Base-by-base conservation (phyloP, 768 basidiomycete species). In the Imleria badia region DNA sequence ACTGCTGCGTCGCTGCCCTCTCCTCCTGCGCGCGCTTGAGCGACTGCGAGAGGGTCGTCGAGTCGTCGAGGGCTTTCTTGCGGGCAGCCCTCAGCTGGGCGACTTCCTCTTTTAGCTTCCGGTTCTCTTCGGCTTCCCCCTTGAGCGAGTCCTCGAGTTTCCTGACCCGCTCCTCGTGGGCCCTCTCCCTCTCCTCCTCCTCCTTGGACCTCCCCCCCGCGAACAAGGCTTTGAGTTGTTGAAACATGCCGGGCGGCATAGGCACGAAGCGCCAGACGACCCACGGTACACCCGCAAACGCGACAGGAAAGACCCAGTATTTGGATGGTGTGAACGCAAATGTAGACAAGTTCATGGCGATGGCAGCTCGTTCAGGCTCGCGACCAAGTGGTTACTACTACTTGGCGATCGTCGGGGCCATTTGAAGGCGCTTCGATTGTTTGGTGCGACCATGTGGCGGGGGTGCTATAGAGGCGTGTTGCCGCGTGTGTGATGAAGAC, bases 331-430 rank as follows among this genome's bases (percentile, higher is more conserved):
- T 56, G 20, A 65, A 61, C 20, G 56, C 62, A 42, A 68, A 54
- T 23, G 66, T 66, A 36, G 70, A 60, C 54, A 61, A 48, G 66
- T 66, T 69, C 69, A 70, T 70, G 20, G 66, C 59, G 45, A 44
- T 35, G 41, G 48, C 52, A 40, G 60, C n/a, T 54, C 5, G 63
- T 59, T 58, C 59, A 56, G 58, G 64, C 63, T 61, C 56, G 54
- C 58, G 47, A 56, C 52, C 41, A 46, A 52, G 56, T 53, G 34
- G 56, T 41, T 3, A 38, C 34, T 36, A n/a, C n/a, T n/a, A n/a
- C n/a, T n/a, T n/a, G 47, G 26, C 46, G 52, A 60, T 54, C 57
- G 58, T 51, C 55, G 52, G n/a, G n/a, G 62, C 45, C 61, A 64
- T 64, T 65, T 70, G 67, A 69, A 50, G 46, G n/a, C 44, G 54